Conservation (phyloP, 2,329 filamentous ascomycete species). For the Aspergillus tamarii region DNA sequence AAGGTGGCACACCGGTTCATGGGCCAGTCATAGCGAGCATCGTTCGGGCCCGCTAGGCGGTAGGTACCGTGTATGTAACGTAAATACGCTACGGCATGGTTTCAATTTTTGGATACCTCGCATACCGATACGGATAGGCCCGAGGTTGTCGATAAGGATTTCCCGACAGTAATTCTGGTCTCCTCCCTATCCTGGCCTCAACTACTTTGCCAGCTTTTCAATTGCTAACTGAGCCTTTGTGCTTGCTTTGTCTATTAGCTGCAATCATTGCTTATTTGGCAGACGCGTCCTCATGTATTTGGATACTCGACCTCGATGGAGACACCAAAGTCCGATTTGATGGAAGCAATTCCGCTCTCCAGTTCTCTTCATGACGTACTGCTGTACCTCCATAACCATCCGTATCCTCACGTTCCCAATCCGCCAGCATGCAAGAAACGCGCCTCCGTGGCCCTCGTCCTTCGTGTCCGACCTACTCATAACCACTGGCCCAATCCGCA, state of each 20-base stretch:
- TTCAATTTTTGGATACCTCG: background rate
- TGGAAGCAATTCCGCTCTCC: conserved; percentile 22
- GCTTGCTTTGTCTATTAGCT: background rate
- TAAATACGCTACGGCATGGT: background rate
- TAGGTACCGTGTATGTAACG: background rate
- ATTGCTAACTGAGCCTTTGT: background rate
- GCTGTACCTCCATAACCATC: conserved; percentile 36
- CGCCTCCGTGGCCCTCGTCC: conserved; percentile 67
- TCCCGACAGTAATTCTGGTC: background rate
- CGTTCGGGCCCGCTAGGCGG: background rate
- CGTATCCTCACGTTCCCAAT: conserved; percentile 49
- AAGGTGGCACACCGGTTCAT: background rate
- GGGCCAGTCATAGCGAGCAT: background rate
- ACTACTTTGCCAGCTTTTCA: background rate
- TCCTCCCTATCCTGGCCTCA: background rate
- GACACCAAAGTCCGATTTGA: background rate
- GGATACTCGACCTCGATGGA: background rate
- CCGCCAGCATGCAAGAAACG: conserved; percentile 57
- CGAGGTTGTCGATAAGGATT: background rate
- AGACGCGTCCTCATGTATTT: background rate
- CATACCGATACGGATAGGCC: background rate
- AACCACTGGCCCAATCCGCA: conserved; percentile 53
- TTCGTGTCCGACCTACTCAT: conserved; percentile 64
- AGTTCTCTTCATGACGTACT: conserved; percentile 37
- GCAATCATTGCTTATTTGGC: background rate